Evolutionary conservation across 805 yeast genomes (phyloP).

Genomic region (Ogataea ganodermae): DNA sequence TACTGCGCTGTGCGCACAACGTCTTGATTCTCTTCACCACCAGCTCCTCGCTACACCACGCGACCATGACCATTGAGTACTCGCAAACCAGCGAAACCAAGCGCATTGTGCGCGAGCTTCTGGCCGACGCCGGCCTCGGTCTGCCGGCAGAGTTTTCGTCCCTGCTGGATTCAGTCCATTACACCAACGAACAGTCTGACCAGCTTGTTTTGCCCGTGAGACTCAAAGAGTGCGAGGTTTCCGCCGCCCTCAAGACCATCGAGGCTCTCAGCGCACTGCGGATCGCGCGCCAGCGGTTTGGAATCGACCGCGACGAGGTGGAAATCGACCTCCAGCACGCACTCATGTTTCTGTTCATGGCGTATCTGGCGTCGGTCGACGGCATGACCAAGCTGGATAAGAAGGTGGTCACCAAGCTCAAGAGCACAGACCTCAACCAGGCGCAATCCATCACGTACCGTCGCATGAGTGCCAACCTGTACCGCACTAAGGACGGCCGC

Average conservation of each 20-base stretch:
- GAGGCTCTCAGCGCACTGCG: constrained; percentile 24
- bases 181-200: constrained; percentile 20
- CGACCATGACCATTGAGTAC: constrained; percentile 14
- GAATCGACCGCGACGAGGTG: constrained; percentile 10
- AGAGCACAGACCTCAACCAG: constrained; percentile 27
- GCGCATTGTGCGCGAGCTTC: constrained; percentile 12
- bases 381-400: constrained; percentile 33
- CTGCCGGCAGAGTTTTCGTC: constrained; percentile 22
- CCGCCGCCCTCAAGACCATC: constrained; percentile 26
- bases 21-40: background rate
- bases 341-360: constrained; percentile 35
- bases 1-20: too few species aligned
- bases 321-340: constrained; percentile 33
- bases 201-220: constrained; percentile 25
- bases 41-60: background rate
- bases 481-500: constrained; percentile 34
- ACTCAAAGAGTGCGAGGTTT: constrained; percentile 28
- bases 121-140: constrained; percentile 11
- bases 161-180: constrained; percentile 11
- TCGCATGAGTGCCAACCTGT: constrained; percentile 37
- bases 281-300: constrained; percentile 18
- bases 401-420: constrained; percentile 19
- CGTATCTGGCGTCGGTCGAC: constrained; percentile 35
- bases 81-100: constrained; percentile 15
- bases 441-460: constrained; percentile 34